These are phyloP conservation scores for Cantharellus anzutake DNA, from an alignment of 768 basidiomycete genomes.

Conservation along the genomic window DNA sequence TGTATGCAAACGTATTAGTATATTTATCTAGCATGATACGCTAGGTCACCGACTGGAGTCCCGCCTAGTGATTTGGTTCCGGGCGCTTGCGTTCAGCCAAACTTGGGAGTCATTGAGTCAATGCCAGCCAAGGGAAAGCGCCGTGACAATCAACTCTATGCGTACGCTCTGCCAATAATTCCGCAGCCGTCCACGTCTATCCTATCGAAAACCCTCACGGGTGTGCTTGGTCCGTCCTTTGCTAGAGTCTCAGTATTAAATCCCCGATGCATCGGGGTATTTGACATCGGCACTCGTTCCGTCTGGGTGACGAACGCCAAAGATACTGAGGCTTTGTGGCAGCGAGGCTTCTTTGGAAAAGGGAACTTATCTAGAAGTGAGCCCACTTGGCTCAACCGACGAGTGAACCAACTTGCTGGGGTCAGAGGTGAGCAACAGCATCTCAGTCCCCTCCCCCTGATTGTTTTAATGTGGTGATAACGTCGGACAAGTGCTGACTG, in stretches of 20 bases:
- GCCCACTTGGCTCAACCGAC: constrained; percentile 76
- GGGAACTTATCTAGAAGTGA: constrained; percentile 89
- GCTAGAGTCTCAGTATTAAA: constrained; percentile 18
- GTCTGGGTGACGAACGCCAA: constrained; percentile 60
- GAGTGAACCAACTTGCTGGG: constrained; percentile 42
- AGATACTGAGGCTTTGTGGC: constrained; percentile 61
- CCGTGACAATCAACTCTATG: constrained; percentile 39
- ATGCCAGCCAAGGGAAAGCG: not conserved
- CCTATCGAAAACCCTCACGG: not conserved
- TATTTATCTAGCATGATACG: too few relatives aligned
- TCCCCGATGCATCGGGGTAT: constrained; percentile 57
- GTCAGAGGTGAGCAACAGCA: constrained; percentile 29
- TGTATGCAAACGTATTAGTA: too few relatives aligned
- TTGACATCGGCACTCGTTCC: constrained; percentile 64
- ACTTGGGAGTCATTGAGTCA: too few relatives aligned
- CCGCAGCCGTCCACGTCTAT: constrained; percentile 8
- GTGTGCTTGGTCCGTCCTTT: not conserved
- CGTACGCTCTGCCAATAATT: constrained; percentile 46
- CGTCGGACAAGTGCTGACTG: constrained; percentile 39
- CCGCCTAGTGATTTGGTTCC: too few relatives aligned
- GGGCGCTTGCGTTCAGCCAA: too few relatives aligned
- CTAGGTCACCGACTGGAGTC: too few relatives aligned
- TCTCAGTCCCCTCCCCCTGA: not conserved
- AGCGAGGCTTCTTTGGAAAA: constrained; percentile 91
- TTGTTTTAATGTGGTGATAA: not conserved